These are phyloP conservation scores for Exophiala bonariae DNA, from an alignment of 2,329 filamentous ascomycete species.

Conservation along the genomic window DNA sequence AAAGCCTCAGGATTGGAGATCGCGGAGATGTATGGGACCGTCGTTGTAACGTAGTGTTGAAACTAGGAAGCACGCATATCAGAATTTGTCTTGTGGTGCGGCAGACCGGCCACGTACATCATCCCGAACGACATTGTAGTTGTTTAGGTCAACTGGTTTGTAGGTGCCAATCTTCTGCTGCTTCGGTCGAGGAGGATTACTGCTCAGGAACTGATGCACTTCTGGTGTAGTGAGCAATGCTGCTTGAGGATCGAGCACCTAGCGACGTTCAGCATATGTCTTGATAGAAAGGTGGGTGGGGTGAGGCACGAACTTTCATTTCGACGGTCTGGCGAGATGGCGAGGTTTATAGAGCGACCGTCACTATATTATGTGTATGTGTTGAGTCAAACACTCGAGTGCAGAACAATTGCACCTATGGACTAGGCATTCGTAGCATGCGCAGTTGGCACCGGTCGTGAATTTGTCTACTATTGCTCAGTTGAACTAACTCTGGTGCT, in stretches of 20 bases:
- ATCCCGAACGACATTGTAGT: conserved; percentile 47
- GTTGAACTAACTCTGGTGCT: background rate
- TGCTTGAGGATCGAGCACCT: conserved; percentile 47
- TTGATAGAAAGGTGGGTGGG: background rate
- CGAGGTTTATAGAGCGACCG: too few species aligned
- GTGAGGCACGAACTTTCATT: conserved; percentile 11
- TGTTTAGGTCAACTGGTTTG: conserved; percentile 41
- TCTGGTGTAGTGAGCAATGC: conserved; percentile 46
- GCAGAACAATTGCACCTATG: too few species aligned
- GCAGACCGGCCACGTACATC: conserved; percentile 35
- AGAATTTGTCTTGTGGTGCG: conserved; percentile 1
- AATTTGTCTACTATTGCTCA: too few species aligned
- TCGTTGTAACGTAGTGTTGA: conserved; percentile 17
- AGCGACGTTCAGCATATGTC: background rate
- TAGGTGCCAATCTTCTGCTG: conserved; percentile 26
- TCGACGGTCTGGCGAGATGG: conserved; percentile 4
- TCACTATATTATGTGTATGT: too few species aligned
- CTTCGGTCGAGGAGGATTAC: conserved; percentile 38
- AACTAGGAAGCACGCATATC: conserved; percentile 10
- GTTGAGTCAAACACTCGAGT: too few species aligned
- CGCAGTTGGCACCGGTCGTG: too few species aligned
- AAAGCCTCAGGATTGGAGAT: conserved; percentile 39
- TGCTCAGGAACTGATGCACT: conserved; percentile 42
- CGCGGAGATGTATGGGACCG: conserved; percentile 16
- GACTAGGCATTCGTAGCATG: too few species aligned